A percentile compares a stretch with the other conserved stretches of the same genome.
Conservation (phyloP, 305 asterid genomes). For the Fraxinus nigra region DNA sequence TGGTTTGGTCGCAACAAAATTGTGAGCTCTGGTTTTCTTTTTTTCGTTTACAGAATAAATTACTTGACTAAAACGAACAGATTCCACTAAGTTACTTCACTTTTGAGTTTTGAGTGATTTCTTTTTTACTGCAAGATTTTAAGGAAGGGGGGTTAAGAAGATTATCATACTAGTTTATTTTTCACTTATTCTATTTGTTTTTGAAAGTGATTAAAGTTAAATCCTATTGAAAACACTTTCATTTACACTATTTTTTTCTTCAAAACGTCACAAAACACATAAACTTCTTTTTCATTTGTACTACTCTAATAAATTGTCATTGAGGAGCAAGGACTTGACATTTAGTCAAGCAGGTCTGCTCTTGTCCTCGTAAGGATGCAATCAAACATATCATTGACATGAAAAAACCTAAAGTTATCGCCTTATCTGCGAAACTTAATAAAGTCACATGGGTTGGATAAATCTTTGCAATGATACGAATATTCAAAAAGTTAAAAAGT, state of each 20-base stretch:
- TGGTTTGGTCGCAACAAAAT: background rate
- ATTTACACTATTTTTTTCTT: constrained; percentile 7
- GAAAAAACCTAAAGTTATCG: background rate
- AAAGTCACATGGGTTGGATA: background rate
- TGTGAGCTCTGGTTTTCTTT: background rate
- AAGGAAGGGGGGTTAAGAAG: background rate
- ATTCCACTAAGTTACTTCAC: background rate
- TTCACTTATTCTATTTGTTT: background rate
- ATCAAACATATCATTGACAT: background rate
- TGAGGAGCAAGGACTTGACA: constrained; percentile 26
- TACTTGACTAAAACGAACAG: background rate
- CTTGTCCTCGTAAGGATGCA: background rate
- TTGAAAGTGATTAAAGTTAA: background rate
- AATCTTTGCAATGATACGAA: background rate
- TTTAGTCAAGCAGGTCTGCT: background rate
- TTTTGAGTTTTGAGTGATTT: background rate
- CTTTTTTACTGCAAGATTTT: background rate
- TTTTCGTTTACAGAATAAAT: background rate
- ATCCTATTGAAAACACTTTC: background rate
- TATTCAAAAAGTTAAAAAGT: background rate
- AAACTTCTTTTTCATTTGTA: background rate
- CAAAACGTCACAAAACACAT: background rate
- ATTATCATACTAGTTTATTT: background rate
- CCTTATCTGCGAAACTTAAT: background rate
- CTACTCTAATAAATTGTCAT: constrained; percentile 1